A percentile compares a stretch with the other conserved stretches of the same genome.
phyloP scores from a whole-genome alignment of 2,329 filamentous ascomycete species.

The Metarhizium sp. region DNA sequence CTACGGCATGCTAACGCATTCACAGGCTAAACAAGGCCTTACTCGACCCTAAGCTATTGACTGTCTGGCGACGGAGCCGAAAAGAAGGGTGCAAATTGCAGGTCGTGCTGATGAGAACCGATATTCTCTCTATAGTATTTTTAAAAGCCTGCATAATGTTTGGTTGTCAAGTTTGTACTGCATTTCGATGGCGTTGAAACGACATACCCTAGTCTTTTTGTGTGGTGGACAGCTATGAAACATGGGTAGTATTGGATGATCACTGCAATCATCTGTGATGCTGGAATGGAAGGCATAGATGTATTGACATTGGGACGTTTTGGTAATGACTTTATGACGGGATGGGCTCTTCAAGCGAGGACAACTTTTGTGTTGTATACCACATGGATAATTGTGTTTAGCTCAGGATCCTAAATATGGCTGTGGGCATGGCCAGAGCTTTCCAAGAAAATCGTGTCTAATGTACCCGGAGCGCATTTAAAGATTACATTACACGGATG shows the following conservation, averaged over 20 bases:
- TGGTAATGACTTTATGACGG: constrained; percentile 1
- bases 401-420: background rate
- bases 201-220: constrained; percentile 19
- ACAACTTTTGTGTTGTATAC: background rate
- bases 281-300: constrained; percentile 2
- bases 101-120: background rate
- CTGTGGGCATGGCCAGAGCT: too few species aligned
- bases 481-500: too few species aligned
- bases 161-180: constrained; percentile 10
- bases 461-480: too few species aligned
- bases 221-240: constrained; percentile 8
- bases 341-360: background rate
- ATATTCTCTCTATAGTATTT: background rate
- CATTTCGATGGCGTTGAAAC: constrained; percentile 25
- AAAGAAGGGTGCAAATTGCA: background rate
- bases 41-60: constrained; percentile 17
- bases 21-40: constrained; percentile 19
- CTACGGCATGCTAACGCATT: constrained; percentile 1
- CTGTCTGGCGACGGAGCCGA: background rate
- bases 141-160: background rate
- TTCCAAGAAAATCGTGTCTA: too few species aligned
- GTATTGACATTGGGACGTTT: background rate
- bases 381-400: background rate
- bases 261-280: background rate
- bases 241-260: background rate